Conservation (phyloP, 164 flowering plant species). For the grape (Vitis vinifera) region ASM3070453v1 NC_081811.1:4340001-4340500, state of each 20-base stretch:
- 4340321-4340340: constrained; percentile 2
- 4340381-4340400: background rate
- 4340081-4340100: background rate
- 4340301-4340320: constrained; percentile 73
- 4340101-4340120: background rate
- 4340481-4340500: too few species aligned
- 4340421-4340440: background rate
- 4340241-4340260: constrained; percentile 97
- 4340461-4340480: background rate
- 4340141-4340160: background rate
- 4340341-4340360: background rate
- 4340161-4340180: constrained; percentile 99
- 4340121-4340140: background rate
- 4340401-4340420: background rate
- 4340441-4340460: background rate
- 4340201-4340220: constrained; percentile 96
- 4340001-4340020: constrained; percentile 79
- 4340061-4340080: background rate
- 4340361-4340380: background rate
- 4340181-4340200: constrained; percentile 95
- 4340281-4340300: constrained; percentile 93
- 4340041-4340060: background rate
- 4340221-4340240: constrained; percentile 97
- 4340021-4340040: constrained; percentile 23
- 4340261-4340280: constrained; percentile 97